Evolutionary conservation across 129 eudicot genomes (phyloP).

Genomic region (Tanacetum coccineum): DNA sequence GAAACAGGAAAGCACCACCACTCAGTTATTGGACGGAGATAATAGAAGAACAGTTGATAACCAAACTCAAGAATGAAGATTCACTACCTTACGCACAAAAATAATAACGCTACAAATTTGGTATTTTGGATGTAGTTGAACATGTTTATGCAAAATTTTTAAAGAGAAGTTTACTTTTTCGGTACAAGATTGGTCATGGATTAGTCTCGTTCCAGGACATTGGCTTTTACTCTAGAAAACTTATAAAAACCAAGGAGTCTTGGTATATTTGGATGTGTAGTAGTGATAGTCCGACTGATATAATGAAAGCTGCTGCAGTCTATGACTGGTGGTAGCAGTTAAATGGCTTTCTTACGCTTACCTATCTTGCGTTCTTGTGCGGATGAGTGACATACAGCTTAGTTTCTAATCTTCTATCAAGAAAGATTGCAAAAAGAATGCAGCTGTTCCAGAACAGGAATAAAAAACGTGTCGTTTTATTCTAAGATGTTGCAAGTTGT

Average conservation of each 20-base stretch:
- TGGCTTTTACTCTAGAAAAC: too few relatives aligned
- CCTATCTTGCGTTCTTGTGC: neutral
- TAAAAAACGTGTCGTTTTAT: too few relatives aligned
- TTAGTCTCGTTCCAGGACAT: neutral
- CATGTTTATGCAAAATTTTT: conserved; percentile 16
- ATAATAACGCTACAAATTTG: conserved; percentile 22
- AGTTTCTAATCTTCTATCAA: neutral
- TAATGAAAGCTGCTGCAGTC: conserved; percentile 11
- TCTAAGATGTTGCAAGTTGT: too few relatives aligned
- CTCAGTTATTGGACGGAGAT: conserved; percentile 42
- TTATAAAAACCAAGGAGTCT: conserved; percentile 13
- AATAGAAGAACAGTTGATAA: conserved; percentile 28
- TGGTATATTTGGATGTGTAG: conserved; percentile 11
- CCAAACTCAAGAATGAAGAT: conserved; percentile 9
- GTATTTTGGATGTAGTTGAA: conserved; percentile 14
- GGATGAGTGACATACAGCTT: neutral
- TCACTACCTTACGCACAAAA: conserved; percentile 23
- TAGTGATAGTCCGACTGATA: conserved; percentile 18
- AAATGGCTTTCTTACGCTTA: conserved; percentile 5
- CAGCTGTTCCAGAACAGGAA: too few relatives aligned
- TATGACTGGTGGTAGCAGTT: conserved; percentile 13
- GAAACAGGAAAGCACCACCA: conserved; percentile 32
- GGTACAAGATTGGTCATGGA: too few relatives aligned
- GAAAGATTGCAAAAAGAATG: too few relatives aligned
- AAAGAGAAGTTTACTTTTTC: too few relatives aligned